Conservation (phyloP, 441 rosid genomes). For the Eutrema salsugineum region DNA sequence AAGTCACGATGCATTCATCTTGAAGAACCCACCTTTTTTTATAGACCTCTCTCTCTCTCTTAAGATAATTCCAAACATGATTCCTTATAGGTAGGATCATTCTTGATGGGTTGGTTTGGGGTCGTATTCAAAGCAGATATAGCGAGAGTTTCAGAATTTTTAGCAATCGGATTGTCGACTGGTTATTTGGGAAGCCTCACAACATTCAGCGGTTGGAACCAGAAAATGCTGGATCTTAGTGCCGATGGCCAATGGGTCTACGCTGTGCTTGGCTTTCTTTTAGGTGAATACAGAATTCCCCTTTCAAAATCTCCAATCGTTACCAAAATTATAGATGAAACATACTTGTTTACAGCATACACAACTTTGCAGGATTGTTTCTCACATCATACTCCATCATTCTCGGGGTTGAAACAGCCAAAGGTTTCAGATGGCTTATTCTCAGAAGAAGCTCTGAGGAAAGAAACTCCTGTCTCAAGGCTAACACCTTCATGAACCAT, state of each 20-base stretch:
- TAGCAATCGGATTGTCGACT: slow-evolving; percentile 75
- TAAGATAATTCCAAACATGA: not conserved
- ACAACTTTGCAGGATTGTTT: slow-evolving; percentile 59
- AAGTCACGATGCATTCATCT: not conserved
- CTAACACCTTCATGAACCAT: slow-evolving; percentile 44
- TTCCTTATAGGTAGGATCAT: slow-evolving; percentile 74
- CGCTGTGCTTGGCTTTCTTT: slow-evolving; percentile 58
- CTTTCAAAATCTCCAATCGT: not conserved
- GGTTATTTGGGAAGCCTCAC: slow-evolving; percentile 92
- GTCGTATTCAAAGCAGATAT: slow-evolving; percentile 78
- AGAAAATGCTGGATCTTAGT: slow-evolving; percentile 86
- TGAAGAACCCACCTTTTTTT: not conserved
- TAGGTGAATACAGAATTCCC: slow-evolving; percentile 43
- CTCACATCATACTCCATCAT: slow-evolving; percentile 68
- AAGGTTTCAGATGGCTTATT: slow-evolving; percentile 61
- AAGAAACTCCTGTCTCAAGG: not conserved
- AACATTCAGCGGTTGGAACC: slow-evolving; percentile 94
- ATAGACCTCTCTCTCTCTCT: not conserved
- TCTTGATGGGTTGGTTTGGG: slow-evolving; percentile 97
- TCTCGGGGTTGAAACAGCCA: slow-evolving; percentile 78
- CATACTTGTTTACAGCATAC: not conserved
- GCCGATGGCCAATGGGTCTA: slow-evolving; percentile 68
- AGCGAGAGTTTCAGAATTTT: slow-evolving; percentile 54
- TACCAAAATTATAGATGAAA: not conserved
- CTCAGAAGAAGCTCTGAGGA: slow-evolving; percentile 9